Evolutionary conservation across 768 basidiomycete species (phyloP), one percentile per base, ranked within the genome.

Genomic region (Calvatia gigantea): DNA sequence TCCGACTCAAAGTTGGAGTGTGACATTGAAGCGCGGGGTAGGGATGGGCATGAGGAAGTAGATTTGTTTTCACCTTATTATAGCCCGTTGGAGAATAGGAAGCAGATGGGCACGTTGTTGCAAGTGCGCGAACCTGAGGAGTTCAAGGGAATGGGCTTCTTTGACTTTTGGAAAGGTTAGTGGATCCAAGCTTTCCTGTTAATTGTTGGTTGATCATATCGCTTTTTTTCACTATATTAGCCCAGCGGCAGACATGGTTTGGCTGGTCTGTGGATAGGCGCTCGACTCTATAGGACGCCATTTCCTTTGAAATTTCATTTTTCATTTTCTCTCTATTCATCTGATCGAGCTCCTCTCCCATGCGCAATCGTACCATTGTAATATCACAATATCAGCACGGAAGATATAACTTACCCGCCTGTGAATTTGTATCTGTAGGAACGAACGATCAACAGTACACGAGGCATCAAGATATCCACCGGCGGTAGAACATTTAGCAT

Each of bases 11-110:
- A 48, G 29, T 44, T 42, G 19, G 51, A 53, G 14, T 31, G 17
- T 15, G 31, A 44, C 12, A 23, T 43, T 8, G 51, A 53, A 33
- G 51, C 41, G 17, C 51, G 44, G 14, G 14, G 44, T 23, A n/a
- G 21, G 31, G n/a, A 31, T 5, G 4, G 17, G 5, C 21, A 5
- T 7, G 7, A 43, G 4, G 31, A 32, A 1, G 21, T 44, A 11
- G 14, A 43, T 12, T 27, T 33, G 9, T 53, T 32, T 32, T 53
- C 51, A 2, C 51, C 51, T 3, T 53, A 43, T 21, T 53, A 44
- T 15, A 53, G 51, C 19, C 51, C 42, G 2, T 32, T 53, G 11
- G 51, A 53, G n/a, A 42, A 39, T 39, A 42, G 51, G 51, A 53
- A 53, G 29, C 39, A 33, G 21, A 23, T 32, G 51, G 23, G 32